Base-by-base conservation (phyloP, 169 alveolate genomes). In the Blepharisma undulans region DNA sequence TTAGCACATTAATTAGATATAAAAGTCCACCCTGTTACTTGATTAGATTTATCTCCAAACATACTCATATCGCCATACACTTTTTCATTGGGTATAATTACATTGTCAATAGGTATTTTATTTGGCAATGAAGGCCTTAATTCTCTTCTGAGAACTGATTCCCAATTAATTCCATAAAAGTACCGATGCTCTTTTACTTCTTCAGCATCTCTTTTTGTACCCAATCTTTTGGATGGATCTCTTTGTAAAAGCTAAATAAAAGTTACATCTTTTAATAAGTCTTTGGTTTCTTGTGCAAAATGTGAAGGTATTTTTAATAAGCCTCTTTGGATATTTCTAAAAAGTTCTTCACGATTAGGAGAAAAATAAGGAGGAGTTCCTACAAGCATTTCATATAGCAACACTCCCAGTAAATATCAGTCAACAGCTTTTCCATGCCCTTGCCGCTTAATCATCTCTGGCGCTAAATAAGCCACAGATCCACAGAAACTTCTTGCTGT, bases 341-440 rank as follows among this genome's bases (percentile, higher is more conserved):
- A 95, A 22, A 96, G 88, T 82, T 92, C 94, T 85, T 94, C 96
- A 77, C 94, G 90, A 81, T 90, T 90, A 0, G 93, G 92, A 0
- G 98, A 90, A 88, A 94, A 95, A 87, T 93, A 97, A 16, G 98
- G 98, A 6, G 98, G 97, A 25, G 92, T 80, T 21, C 98, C 98
- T n/a, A 93, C 96, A n/a, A 97, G 82, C 96, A 97, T 93, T 91
- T 97, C 98, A 92, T 96, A 96, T 78, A 97, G 95, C 33, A 96
- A 91, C n/a, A 97, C 98, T 25, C 98, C 98, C 74, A 97, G 88
- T 72, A 96, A 89, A 90, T 97, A 97, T 98, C 98, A 97, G 94
- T 97, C 98, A 12, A 97, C 98, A 8, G 98, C 96, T 92, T 97
- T 96, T n/a, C 97, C 97, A 94, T 97, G 98, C 4, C 98, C 98